Percentiles rank a stretch among this genome's conserved stretches.
Evolutionary conservation across 2,329 filamentous ascomycete genomes (phyloP).

Genomic region (Podosphaera fusca): DNA sequence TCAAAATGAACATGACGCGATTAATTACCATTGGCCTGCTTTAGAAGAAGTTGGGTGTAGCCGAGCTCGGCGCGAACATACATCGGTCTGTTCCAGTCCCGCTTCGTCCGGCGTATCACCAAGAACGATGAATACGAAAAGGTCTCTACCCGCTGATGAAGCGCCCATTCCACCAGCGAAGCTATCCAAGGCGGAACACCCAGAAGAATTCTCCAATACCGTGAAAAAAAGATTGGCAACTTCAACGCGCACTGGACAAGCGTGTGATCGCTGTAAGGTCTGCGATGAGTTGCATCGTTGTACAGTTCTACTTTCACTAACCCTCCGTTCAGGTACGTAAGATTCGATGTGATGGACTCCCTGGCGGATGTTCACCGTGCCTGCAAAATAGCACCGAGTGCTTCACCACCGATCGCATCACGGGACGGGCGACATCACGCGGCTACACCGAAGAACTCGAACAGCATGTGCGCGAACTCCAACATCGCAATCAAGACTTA

Average conservation of each 20-base stretch:
- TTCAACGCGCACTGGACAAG: slow-evolving; percentile 50
- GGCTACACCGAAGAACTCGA: slow-evolving; percentile 62
- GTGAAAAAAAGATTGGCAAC: slow-evolving; percentile 29
- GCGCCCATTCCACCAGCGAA: slow-evolving; percentile 8
- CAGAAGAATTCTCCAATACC: slow-evolving; percentile 17
- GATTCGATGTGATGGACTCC: slow-evolving; percentile 63
- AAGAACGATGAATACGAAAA: slow-evolving; percentile 12
- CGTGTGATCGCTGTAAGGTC: slow-evolving; percentile 74
- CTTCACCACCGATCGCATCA: slow-evolving; percentile 66
- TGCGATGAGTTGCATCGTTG: too few species aligned
- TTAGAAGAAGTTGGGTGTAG: background rate
- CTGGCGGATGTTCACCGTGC: slow-evolving; percentile 66
- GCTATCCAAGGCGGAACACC: slow-evolving; percentile 11
- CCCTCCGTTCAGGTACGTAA: slow-evolving; percentile 42
- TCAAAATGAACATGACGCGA: too few species aligned
- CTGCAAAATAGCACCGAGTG: slow-evolving; percentile 54
- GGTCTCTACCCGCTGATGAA: slow-evolving; percentile 7
- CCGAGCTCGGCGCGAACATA: background rate
- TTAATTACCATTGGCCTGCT: background rate
- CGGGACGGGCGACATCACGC: slow-evolving; percentile 53
- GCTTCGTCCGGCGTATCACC: slow-evolving; percentile 6
- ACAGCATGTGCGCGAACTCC: slow-evolving; percentile 43
- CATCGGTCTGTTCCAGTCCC: slow-evolving; percentile 10
- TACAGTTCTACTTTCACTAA: background rate
- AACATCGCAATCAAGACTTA: slow-evolving; percentile 41